phyloP scores from a whole-genome alignment of 441 rosid species.

The Brassica balearica region DNA sequence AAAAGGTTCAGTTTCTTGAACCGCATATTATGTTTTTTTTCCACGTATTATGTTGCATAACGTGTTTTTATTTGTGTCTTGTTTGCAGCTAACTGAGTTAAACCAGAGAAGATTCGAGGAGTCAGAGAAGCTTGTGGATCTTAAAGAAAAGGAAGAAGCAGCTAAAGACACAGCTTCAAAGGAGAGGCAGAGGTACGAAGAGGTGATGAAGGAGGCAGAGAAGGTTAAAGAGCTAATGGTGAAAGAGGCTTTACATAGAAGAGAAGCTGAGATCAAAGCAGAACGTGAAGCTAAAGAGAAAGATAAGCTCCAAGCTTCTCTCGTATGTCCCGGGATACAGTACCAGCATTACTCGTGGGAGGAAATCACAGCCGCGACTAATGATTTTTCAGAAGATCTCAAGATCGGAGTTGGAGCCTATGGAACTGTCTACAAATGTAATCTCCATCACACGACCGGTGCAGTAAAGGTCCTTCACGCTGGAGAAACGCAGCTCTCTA shows the following conservation, averaged over 20 bases:
- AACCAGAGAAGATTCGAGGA: conserved; percentile 57
- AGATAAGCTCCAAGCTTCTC: conserved; percentile 69
- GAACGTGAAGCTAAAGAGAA: conserved; percentile 65
- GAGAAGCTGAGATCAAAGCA: conserved; percentile 69
- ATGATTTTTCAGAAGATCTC: conserved; percentile 73
- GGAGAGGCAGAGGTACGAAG: conserved; percentile 68
- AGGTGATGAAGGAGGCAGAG: conserved; percentile 68
- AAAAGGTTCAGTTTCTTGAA: conserved; percentile 55
- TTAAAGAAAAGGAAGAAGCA: conserved; percentile 54
- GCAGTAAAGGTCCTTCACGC: conserved; percentile 94
- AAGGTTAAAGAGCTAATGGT: conserved; percentile 52
- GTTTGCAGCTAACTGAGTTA: conserved; percentile 58
- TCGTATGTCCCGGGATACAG: conserved; percentile 52
- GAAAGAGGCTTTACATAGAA: conserved; percentile 69
- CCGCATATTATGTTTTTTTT: too few species aligned
- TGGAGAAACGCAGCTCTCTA: conserved; percentile 56
- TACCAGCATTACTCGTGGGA: conserved; percentile 81
- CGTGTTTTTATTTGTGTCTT: too few species aligned
- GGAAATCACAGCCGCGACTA: conserved; percentile 79
- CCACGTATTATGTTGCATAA: too few species aligned
- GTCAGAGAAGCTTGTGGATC: conserved; percentile 64
- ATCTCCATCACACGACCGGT: conserved; percentile 69
- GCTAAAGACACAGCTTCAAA: conserved; percentile 63
- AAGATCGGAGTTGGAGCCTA: conserved; percentile 89
- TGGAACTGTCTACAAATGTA: conserved; percentile 85